Conservation (phyloP, 768 basidiomycete genomes). For the Naganishia onofrii region DNA sequence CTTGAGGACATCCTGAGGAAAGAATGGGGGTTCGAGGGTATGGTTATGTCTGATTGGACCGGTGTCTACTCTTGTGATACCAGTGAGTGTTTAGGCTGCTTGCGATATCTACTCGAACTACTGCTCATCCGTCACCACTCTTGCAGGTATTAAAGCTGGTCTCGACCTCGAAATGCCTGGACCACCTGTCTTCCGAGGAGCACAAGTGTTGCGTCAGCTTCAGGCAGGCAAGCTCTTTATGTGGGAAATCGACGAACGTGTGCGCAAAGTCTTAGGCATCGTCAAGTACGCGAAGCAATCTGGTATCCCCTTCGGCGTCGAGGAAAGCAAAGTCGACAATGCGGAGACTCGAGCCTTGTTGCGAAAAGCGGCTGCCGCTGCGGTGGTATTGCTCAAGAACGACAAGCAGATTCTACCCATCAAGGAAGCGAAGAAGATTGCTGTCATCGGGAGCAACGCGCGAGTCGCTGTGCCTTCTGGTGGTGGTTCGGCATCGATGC, state of each 20-base stretch:
- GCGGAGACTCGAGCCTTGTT: slow-evolving; percentile 55
- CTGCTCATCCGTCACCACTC: neutral
- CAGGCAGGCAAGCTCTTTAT: slow-evolving; percentile 55
- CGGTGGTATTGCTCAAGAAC: slow-evolving; percentile 76
- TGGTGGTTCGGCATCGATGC: slow-evolving; percentile 70
- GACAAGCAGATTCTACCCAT: slow-evolving; percentile 61
- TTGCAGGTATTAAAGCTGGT: slow-evolving; percentile 59
- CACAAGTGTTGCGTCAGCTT: slow-evolving; percentile 28
- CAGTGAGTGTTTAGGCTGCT: neutral
- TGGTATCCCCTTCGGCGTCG: slow-evolving; percentile 60
- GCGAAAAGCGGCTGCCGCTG: slow-evolving; percentile 65
- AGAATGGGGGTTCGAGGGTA: slow-evolving; percentile 66
- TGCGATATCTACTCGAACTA: neutral
- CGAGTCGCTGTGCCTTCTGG: slow-evolving; percentile 55
- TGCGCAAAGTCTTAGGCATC: slow-evolving; percentile 55
- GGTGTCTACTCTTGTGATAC: slow-evolving; percentile 63
- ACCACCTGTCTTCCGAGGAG: slow-evolving; percentile 40
- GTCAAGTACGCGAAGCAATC: slow-evolving; percentile 58
- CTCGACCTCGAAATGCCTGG: slow-evolving; percentile 57
- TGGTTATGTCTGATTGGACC: slow-evolving; percentile 75
- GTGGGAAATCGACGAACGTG: slow-evolving; percentile 38
- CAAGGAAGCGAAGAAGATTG: slow-evolving; percentile 60
- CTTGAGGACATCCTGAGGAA: slow-evolving; percentile 61
- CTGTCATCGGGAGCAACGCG: slow-evolving; percentile 63
- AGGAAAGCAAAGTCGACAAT: slow-evolving; percentile 52